phyloP scores from a whole-genome alignment of 2,329 filamentous ascomycete species.

The Xylariaceae sp. region DNA sequence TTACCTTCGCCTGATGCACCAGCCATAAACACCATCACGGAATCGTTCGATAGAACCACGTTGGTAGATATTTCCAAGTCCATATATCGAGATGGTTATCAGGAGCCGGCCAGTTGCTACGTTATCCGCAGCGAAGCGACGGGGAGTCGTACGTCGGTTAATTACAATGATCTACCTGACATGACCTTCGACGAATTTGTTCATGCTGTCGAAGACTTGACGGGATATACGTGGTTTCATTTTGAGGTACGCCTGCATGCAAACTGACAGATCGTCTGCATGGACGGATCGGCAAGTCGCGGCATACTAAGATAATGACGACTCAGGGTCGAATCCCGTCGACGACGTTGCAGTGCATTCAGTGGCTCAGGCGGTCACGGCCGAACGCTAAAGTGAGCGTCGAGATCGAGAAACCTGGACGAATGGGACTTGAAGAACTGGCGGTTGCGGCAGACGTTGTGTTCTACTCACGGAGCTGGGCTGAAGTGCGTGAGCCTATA shows the following conservation, averaged over 20 bases:
- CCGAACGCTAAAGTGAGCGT: slow-evolving; percentile 58
- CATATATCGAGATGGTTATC: slow-evolving; percentile 54
- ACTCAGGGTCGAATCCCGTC: slow-evolving; percentile 61
- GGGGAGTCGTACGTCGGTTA: slow-evolving; percentile 67
- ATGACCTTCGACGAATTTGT: slow-evolving; percentile 64
- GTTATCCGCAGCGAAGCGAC: slow-evolving; percentile 61
- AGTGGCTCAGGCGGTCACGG: slow-evolving; percentile 46
- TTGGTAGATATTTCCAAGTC: slow-evolving; percentile 52
- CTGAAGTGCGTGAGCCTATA: slow-evolving; percentile 51
- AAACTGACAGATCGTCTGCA: slow-evolving; percentile 20
- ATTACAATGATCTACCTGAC: slow-evolving; percentile 64
- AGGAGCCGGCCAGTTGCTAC: slow-evolving; percentile 65
- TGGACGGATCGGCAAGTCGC: slow-evolving; percentile 10
- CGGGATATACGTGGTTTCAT: slow-evolving; percentile 60
- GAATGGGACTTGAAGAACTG: slow-evolving; percentile 57
- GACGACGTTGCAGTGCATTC: slow-evolving; percentile 58
- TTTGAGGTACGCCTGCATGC: slow-evolving; percentile 56
- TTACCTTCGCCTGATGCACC: slow-evolving; percentile 54
- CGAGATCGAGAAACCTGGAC: slow-evolving; percentile 68
- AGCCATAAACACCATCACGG: slow-evolving; percentile 50
- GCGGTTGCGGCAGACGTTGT: slow-evolving; percentile 65
- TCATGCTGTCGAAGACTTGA: slow-evolving; percentile 35
- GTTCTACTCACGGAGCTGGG: slow-evolving; percentile 73
- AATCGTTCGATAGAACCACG: slow-evolving; percentile 47
- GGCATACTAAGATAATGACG: slow-evolving; percentile 16